Evolutionary conservation across 805 yeast species (phyloP).

Genomic region (Ogataea ramenticola): DNA sequence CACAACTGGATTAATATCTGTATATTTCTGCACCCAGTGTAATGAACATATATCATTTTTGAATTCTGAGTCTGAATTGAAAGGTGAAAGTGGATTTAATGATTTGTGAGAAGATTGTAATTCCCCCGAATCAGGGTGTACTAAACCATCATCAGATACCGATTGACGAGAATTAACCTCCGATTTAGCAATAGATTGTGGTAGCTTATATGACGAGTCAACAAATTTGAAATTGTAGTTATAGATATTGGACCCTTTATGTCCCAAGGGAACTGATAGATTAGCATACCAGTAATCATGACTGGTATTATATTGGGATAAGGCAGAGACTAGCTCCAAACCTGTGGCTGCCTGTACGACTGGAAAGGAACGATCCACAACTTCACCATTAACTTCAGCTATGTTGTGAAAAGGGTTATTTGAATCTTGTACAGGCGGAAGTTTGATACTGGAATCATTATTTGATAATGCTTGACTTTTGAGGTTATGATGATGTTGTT

Average conservation of each 20-base stretch:
- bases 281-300: slow-evolving; percentile 11
- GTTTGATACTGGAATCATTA: slow-evolving; percentile 7
- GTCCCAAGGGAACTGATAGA: not conserved
- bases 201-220: slow-evolving; percentile 19
- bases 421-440: slow-evolving; percentile 1
- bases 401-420: slow-evolving; percentile 6
- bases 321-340: slow-evolving; percentile 22
- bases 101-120: too few species aligned
- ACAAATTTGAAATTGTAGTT: slow-evolving; percentile 26
- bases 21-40: slow-evolving; percentile 50
- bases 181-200: slow-evolving; percentile 5
- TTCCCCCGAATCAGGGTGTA: too few species aligned
- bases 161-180: not conserved
- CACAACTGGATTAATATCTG: slow-evolving; percentile 38
- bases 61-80: slow-evolving; percentile 30
- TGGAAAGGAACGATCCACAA: slow-evolving; percentile 12
- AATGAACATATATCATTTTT: slow-evolving; percentile 35
- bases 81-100: slow-evolving; percentile 34
- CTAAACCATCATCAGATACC: slow-evolving; percentile 1
- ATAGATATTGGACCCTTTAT: slow-evolving; percentile 8
- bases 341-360: slow-evolving; percentile 20
- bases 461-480: too few species aligned
- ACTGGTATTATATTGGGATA: slow-evolving; percentile 21
- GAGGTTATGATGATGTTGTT: not conserved
- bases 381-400: slow-evolving; percentile 5